Conservation (phyloP, 2,329 filamentous ascomycete species). For the Thelonectria blattea region DNA sequence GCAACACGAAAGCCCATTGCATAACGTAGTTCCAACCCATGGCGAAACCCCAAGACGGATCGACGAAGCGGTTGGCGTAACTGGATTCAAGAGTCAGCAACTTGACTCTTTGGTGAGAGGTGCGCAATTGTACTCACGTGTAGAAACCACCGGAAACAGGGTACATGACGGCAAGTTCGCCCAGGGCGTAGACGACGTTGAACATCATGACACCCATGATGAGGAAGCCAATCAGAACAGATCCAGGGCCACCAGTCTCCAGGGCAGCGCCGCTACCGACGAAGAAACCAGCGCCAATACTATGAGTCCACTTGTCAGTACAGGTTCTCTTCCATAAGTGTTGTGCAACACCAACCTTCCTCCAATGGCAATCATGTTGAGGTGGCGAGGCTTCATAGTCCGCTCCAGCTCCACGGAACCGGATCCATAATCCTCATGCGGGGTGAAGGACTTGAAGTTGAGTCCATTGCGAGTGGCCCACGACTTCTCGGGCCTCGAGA, state of each 20-base stretch:
- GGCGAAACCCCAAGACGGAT: conserved; percentile 53
- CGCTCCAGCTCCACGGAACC: conserved; percentile 35
- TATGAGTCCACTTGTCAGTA: conserved; percentile 9
- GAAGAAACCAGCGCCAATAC: conserved; percentile 67
- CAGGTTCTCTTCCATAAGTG: background rate
- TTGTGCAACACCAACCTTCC: conserved; percentile 31
- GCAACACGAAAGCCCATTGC: conserved; percentile 53
- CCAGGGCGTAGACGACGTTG: conserved; percentile 66
- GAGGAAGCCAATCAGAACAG: conserved; percentile 55
- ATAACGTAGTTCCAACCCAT: conserved; percentile 59
- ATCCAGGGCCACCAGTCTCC: conserved; percentile 43
- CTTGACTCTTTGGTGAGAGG: background rate
- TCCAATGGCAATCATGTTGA: conserved; percentile 40
- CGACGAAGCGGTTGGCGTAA: conserved; percentile 62
- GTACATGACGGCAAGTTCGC: conserved; percentile 51
- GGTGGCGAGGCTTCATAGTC: conserved; percentile 37
- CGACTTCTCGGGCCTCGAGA: conserved; percentile 17
- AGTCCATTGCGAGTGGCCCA: conserved; percentile 39
- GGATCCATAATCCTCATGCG: conserved; percentile 30
- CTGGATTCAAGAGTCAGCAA: conserved; percentile 20
- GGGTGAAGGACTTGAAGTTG: conserved; percentile 30
- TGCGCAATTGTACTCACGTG: conserved; percentile 38
- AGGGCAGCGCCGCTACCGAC: conserved; percentile 60
- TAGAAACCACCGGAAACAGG: conserved; percentile 63
- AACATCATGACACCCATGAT: conserved; percentile 67